Evolutionary conservation across 2,329 filamentous ascomycete genomes (phyloP), one percentile per base, ranked within the genome.

Genomic region (Cadophora sp.): DNA sequence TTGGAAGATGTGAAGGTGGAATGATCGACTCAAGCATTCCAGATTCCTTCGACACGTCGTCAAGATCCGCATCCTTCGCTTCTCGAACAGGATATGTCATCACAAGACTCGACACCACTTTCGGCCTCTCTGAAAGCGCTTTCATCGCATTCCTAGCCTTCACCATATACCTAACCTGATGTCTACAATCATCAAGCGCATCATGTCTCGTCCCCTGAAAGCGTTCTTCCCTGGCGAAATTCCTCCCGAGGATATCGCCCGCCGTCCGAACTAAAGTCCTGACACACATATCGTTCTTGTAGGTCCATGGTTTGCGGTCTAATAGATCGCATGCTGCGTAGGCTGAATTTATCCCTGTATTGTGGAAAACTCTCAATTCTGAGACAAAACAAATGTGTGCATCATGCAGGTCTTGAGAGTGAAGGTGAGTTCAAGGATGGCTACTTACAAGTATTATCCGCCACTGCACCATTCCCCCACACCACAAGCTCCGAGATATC

Each of bases 271-370:
- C 70, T 22, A 71, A 50, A 1, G 70, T 72, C 16, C 70, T 56
- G 4, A 72, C 63, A 61, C 71, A 73, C 70, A 68, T 73, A 27
- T 72, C 64, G 31, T 71, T 69, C 11, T 63, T 67, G 31, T 50
- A 71, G 22, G 67, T 61, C 68, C 70, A 72, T 4, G 70, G 68
- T 26, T 34, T 67, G 3, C 34, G 40, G 12, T 60, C 40, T 7
- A 50, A 22, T 67, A 70, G 68, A 40, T 31, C 48, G 34, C 71
- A 71, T 29, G 68, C 62, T 43, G 26, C 27, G 22, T 71, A 71
- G 2, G 71, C 68, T 40, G 31, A 62, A 12, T 53, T 26, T 4
- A 72, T 72, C 71, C 70, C 55, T 58, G n/a, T 37, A 14, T 29
- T 1, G 2, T 9, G 24, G 51, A 55, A 7, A 5, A 8, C 8